phyloP scores from a whole-genome alignment of 805 yeast species.

The Peterozyma toletana region DNA sequence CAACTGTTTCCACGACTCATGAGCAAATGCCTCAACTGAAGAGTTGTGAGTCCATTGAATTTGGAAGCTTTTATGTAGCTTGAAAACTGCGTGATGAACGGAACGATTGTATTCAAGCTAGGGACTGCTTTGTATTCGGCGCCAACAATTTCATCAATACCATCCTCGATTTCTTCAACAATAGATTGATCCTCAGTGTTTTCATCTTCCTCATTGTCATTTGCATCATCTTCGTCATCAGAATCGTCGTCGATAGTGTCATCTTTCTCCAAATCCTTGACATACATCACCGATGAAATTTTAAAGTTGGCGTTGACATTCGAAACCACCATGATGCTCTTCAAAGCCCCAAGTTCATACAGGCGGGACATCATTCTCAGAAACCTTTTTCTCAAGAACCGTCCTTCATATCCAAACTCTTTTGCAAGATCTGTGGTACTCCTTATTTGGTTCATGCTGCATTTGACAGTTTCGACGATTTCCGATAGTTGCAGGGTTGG shows the following conservation, averaged over 20 bases:
- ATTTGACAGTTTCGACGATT: slow-evolving; percentile 42
- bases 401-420: slow-evolving; percentile 45
- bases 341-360: slow-evolving; percentile 35
- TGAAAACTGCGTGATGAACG: slow-evolving; percentile 58
- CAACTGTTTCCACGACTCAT: slow-evolving; percentile 50
- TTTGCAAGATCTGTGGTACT: slow-evolving; percentile 53
- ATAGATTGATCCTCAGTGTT: not conserved
- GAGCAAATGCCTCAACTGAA: slow-evolving; percentile 39
- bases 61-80: slow-evolving; percentile 35
- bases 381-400: slow-evolving; percentile 23
- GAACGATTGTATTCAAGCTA: slow-evolving; percentile 45
- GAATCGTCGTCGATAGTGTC: slow-evolving; percentile 16
- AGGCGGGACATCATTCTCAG: slow-evolving; percentile 40
- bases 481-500: slow-evolving; percentile 8
- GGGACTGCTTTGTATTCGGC: slow-evolving; percentile 16
- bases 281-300: slow-evolving; percentile 37
- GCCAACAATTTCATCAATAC: slow-evolving; percentile 12
- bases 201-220: not conserved
- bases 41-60: slow-evolving; percentile 49
- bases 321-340: slow-evolving; percentile 40
- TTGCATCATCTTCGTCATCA: slow-evolving; percentile 6
- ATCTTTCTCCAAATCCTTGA: slow-evolving; percentile 28
- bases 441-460: slow-evolving; percentile 54
- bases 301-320: slow-evolving; percentile 34
- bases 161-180: slow-evolving; percentile 16